A percentile compares a stretch with the other conserved stretches of the same genome.
Evolutionary conservation across 1,284 basidiomycete genomes (phyloP).

Genomic region (Hypsizygus ulmarius): DNA sequence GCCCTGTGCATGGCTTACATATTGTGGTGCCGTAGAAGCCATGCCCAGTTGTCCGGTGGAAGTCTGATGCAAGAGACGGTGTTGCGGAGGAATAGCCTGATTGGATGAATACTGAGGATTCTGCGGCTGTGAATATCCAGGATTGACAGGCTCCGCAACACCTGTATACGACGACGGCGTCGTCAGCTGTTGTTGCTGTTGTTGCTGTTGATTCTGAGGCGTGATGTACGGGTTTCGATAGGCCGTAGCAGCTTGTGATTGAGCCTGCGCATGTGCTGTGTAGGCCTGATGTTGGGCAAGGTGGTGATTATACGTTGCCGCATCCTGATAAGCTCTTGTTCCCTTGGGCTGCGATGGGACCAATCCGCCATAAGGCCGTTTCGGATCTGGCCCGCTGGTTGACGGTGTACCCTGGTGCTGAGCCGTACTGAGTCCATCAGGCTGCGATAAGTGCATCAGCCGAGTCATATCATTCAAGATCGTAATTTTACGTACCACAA

Average conservation of each 20-base stretch:
- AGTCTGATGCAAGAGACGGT: slow-evolving; percentile 44
- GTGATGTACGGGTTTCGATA: slow-evolving; percentile 75
- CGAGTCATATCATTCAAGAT: slow-evolving; percentile 7
- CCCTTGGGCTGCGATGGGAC: slow-evolving; percentile 79
- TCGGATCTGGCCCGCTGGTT: slow-evolving; percentile 53
- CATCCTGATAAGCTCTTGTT: slow-evolving; percentile 86
- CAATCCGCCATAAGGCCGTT: slow-evolving; percentile 94
- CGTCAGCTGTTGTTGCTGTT: slow-evolving; percentile 39
- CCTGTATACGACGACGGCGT: slow-evolving; percentile 30
- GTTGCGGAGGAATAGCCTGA: slow-evolving; percentile 33
- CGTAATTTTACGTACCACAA: slow-evolving; percentile 59
- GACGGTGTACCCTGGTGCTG: slow-evolving; percentile 34
- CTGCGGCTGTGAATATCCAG: slow-evolving; percentile 31
- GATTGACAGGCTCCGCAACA: slow-evolving; percentile 22
- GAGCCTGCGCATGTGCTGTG: slow-evolving; percentile 77
- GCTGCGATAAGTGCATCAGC: slow-evolving; percentile 33
- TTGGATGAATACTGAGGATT: slow-evolving; percentile 35
- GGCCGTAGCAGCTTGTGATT: slow-evolving; percentile 63
- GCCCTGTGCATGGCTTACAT: slow-evolving; percentile 34
- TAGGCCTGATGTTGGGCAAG: slow-evolving; percentile 92
- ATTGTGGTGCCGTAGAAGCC: slow-evolving; percentile 40
- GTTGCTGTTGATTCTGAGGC: slow-evolving; percentile 36
- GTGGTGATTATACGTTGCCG: slow-evolving; percentile 93
- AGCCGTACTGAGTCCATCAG: slow-evolving; percentile 43
- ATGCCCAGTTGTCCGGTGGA: slow-evolving; percentile 48